Evolutionary conservation across 306 rosid genomes (phyloP).

Genomic region (Fragaria iinumae): DNA sequence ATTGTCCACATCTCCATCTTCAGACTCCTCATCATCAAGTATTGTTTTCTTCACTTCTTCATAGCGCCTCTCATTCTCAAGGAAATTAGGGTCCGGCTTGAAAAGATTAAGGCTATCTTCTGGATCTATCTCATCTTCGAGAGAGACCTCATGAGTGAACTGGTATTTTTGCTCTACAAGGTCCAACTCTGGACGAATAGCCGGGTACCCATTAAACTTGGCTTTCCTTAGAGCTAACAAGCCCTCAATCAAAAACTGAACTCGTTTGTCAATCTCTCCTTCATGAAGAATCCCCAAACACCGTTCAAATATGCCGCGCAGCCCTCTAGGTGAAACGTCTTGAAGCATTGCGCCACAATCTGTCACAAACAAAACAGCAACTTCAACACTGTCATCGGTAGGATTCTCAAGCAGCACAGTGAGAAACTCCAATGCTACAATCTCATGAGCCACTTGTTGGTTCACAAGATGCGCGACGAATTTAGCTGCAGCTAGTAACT

Average conservation of each 20-base stretch:
- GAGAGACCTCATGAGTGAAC: slow-evolving; percentile 38
- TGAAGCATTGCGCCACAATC: slow-evolving; percentile 71
- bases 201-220: slow-evolving; percentile 52
- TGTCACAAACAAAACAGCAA: slow-evolving; percentile 75
- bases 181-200: slow-evolving; percentile 44
- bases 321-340: slow-evolving; percentile 67
- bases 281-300: slow-evolving; percentile 72
- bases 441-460: slow-evolving; percentile 78
- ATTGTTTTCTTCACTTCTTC: slow-evolving; percentile 60
- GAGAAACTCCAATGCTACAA: slow-evolving; percentile 66
- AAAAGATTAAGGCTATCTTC: slow-evolving; percentile 27
- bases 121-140: slow-evolving; percentile 32
- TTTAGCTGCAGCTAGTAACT: slow-evolving; percentile 71
- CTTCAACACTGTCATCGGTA: slow-evolving; percentile 74
- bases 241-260: slow-evolving; percentile 72
- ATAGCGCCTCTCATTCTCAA: slow-evolving; percentile 58
- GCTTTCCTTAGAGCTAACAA: slow-evolving; percentile 69
- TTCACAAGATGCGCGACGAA: slow-evolving; percentile 76
- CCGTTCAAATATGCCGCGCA: slow-evolving; percentile 69
- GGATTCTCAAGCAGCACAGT: slow-evolving; percentile 72
- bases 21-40: slow-evolving; percentile 49
- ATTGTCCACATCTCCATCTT: slow-evolving; percentile 18
- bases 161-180: slow-evolving; percentile 38
- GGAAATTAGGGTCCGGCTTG: slow-evolving; percentile 53
- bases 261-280: slow-evolving; percentile 61